phyloP scores from a whole-genome alignment of 208 protist species.

The Leishmania arabica region DNA sequence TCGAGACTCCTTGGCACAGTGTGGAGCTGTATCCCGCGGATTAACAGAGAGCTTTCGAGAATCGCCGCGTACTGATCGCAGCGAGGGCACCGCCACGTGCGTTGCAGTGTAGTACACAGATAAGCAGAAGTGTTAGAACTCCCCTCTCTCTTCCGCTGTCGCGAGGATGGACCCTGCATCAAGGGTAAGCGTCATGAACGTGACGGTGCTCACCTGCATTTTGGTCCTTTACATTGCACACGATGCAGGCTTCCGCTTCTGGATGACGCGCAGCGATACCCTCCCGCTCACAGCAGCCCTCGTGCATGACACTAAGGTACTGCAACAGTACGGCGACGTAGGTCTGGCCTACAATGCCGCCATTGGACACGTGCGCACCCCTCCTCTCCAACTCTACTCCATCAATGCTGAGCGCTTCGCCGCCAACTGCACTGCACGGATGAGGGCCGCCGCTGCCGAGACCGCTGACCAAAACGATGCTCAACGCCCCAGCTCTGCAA shows the following conservation, averaged over 20 bases:
- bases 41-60: neutral
- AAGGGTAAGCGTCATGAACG: constrained; percentile 14
- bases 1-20: neutral
- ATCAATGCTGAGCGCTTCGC: neutral
- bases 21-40: neutral
- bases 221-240: constrained; percentile 19
- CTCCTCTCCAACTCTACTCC: constrained; percentile 15
- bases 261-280: constrained; percentile 26
- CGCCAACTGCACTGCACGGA: neutral
- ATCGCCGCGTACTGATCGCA: neutral
- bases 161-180: constrained; percentile 12
- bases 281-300: constrained; percentile 11
- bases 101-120: too few relatives aligned
- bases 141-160: neutral
- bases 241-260: constrained; percentile 28
- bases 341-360: constrained; percentile 23
- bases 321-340: neutral
- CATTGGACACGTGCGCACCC: neutral
- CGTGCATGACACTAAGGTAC: neutral
- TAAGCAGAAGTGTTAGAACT: neutral
- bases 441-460: neutral
- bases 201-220: constrained; percentile 20
- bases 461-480: neutral
- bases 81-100: neutral
- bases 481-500: neutral